Base-by-base conservation (phyloP, 306 rosid genomes). In the Comarum palustre region DNA sequence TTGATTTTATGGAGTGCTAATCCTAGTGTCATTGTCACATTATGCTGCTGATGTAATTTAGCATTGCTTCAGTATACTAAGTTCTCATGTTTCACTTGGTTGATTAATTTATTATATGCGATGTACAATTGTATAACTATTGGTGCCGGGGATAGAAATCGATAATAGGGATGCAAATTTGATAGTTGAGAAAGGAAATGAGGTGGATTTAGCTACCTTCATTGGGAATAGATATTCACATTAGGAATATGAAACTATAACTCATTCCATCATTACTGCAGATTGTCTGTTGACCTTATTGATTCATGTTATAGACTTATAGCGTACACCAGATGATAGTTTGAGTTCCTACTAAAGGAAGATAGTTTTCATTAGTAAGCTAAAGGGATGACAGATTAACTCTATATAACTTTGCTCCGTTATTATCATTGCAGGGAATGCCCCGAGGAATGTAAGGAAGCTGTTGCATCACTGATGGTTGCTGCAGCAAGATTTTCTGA, bases 401-500 rank as follows among this genome's bases (percentile, higher is more conserved):
- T 69, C 32, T 0, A n/a, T 19, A 24, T 63, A 29, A 67, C 47
- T 73, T 55, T 80, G 77, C 69, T 52, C 54, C 50, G 8, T 55
- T 67, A 16, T 83, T 74, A 74, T 66, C 71, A 69, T 72, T 80
- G 41, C 79, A 94, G 99, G 59, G 96, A 90, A 79, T 94, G 99
- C 85, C 99, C 97, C 5, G 96, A 94, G 86, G 96, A 94, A 52
- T 88, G 91, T 70, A 76, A 87, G 81, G 91, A 89, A 63, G 88
- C 97, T 80, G 82, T 90, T 74, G 82, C 99, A 5, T 88, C 95
- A 69, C 73, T 91, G 71, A 88, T 88, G 96, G 45, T 83, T 81
- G 93, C 97, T 5, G 97, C 99, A 20, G 97, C 99, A 55, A 80
- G 96, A 79, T 91, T 91, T 86, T 94, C 96, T 60, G 96, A 94